Base-by-base conservation (phyloP, 768 basidiomycete genomes). In the Astraeus odoratus region DNA sequence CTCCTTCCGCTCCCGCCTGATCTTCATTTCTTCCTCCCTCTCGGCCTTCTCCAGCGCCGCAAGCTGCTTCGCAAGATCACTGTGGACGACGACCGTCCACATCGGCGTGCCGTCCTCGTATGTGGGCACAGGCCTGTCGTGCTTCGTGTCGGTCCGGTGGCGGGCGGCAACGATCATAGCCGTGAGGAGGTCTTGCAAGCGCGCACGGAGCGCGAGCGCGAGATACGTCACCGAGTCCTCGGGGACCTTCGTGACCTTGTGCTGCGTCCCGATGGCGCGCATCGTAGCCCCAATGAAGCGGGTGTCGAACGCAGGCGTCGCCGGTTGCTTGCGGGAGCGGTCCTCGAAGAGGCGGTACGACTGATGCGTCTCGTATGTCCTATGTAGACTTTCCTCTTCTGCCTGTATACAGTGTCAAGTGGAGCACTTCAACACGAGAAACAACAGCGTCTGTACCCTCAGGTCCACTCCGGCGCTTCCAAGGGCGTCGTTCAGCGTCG, bases 401-500 rank as follows among this genome's bases (percentile, higher is more conserved):
- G 90, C 90, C 87, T 92, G 55, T n/a, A 18, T 27, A 34, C 24
- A 16, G 24, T 30, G 30, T 52, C n/a, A 43, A 9, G 27, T 12
- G 26, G n/a, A 22, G 5, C 8, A 20, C 12, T 27, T 6, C 16
- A 29, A 19, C n/a, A 29, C 33, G 10, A 31, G 36, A 23, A 25
- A 44, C 23, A 13, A 25, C 16, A 19, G 27, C 10, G 19, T 15
- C 63, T 73, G 50, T 51, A 86, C 87, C 59, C 84, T 67, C n/a
- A 92, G 67, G 66, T 92, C 89, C 6, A 92, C 87, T 9, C 89
- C 88, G 6, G 87, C 88, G 57, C 86, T 88, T 4, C 87, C 89
- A 1, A 92, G 66, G 4, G 87, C 89, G 53, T 92, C 88, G 45
- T 88, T 90, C 34, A 92, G 57, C 6, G 83, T 86, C 9, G 86